These are phyloP conservation scores for Pinus tabuliformis DNA, from an alignment of 75 land plant genomes.

Conservation along the genomic window DNA sequence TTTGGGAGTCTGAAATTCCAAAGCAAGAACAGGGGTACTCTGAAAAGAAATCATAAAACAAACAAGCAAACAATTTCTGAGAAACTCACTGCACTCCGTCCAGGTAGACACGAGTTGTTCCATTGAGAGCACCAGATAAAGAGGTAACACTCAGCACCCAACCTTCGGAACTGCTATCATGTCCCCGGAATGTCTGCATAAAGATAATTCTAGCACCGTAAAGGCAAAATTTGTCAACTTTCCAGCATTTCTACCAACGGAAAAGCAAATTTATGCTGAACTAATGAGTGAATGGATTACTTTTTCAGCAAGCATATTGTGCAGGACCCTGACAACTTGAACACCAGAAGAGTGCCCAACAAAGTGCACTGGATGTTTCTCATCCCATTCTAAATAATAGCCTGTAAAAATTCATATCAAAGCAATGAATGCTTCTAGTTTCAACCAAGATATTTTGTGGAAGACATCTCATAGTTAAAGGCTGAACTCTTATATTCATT, in stretches of 20 bases:
- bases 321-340: conserved; percentile 85
- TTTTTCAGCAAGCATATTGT: conserved; percentile 95
- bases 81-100: conserved; percentile 91
- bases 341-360: conserved; percentile 97
- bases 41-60: not conserved
- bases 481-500: not conserved
- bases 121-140: conserved; percentile 92
- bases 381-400: conserved; percentile 86
- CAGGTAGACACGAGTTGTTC: conserved; percentile 84
- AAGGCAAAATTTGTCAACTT: not conserved
- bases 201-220: conserved; percentile 3
- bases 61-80: not conserved
- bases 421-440: too few species aligned
- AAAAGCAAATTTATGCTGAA: not conserved
- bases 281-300: conserved; percentile 17
- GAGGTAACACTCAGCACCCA: conserved; percentile 93
- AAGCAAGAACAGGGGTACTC: not conserved
- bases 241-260: not conserved
- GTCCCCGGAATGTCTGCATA: conserved; percentile 71
- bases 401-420: conserved; percentile 39
- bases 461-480: not conserved
- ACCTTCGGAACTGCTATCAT: conserved; percentile 67
- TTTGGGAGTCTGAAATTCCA: not conserved
- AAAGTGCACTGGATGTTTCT: conserved; percentile 89
- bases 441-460: too few species aligned